Evolutionary conservation across 2,329 filamentous ascomycete species (phyloP).

Genomic region (Colletotrichum ledebouriae): DNA sequence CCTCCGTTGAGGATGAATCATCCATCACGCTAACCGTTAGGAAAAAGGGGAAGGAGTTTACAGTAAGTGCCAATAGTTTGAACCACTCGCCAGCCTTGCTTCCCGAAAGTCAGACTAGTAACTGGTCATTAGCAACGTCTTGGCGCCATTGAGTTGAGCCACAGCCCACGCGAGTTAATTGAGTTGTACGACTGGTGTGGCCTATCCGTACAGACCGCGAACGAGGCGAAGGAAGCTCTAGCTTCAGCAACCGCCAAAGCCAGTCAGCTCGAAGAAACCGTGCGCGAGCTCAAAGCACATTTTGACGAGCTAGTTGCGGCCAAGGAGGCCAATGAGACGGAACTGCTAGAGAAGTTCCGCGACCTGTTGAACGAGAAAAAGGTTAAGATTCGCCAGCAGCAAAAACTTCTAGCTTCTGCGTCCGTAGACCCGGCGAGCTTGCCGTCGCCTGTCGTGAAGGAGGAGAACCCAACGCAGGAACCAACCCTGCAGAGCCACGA

Average conservation of each 20-base stretch:
- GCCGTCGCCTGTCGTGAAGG: conserved; percentile 58
- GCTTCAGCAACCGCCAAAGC: conserved; percentile 57
- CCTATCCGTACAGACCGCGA: conserved; percentile 64
- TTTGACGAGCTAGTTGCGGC: conserved; percentile 75
- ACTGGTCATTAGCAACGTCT: conserved; percentile 70
- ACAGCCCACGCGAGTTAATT: conserved; percentile 70
- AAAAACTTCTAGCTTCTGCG: conserved; percentile 67
- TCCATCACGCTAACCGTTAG: conserved; percentile 74
- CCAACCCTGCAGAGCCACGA: conserved; percentile 45
- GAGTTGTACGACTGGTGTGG: conserved; percentile 80
- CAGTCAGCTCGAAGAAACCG: conserved; percentile 65
- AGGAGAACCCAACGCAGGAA: conserved; percentile 44
- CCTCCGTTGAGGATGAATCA: conserved; percentile 66
- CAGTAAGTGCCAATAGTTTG: conserved; percentile 60
- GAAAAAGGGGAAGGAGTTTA: conserved; percentile 77
- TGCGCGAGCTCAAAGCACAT: conserved; percentile 71
- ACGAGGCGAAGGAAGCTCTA: conserved; percentile 59
- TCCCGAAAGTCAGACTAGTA: conserved; percentile 33
- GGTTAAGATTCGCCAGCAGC: conserved; percentile 81
- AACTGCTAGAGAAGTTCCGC: conserved; percentile 77
- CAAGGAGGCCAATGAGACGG: conserved; percentile 76
- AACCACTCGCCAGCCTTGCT: conserved; percentile 37
- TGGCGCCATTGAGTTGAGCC: conserved; percentile 72
- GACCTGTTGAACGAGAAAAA: conserved; percentile 84
- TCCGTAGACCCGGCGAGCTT: conserved; percentile 60